A percentile compares a stretch with the other conserved stretches of the same genome.
These are phyloP conservation scores for Colletotrichum agaves DNA, from an alignment of 2,329 filamentous ascomycete genomes.

Conservation along the genomic window DNA sequence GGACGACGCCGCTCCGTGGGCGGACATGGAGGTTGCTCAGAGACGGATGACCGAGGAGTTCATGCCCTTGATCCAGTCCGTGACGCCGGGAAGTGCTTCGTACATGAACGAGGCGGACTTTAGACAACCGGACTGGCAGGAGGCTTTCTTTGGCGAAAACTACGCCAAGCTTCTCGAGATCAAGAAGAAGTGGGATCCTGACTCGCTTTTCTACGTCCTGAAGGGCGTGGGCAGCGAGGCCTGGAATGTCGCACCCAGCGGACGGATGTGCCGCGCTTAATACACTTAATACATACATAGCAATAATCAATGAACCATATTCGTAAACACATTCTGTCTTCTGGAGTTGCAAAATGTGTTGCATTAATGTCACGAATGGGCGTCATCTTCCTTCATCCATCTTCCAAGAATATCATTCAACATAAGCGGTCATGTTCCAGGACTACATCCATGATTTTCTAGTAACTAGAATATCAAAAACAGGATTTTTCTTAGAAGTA, in stretches of 20 bases:
- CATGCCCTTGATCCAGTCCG: slow-evolving; percentile 45
- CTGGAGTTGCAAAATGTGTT: no score
- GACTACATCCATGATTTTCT: no score
- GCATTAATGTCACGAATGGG: no score
- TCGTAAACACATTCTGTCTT: no score
- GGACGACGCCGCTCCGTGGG: slow-evolving; percentile 40
- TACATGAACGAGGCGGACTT: slow-evolving; percentile 66
- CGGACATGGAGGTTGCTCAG: slow-evolving; percentile 43
- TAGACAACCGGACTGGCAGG: slow-evolving; percentile 53
- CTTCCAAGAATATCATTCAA: no score
- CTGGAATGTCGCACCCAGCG: slow-evolving; percentile 54
- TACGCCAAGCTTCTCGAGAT: slow-evolving; percentile 55
- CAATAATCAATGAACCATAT: no score
- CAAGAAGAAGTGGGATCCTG: slow-evolving; percentile 63
- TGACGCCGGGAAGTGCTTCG: slow-evolving; percentile 54
- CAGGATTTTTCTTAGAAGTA: no score
- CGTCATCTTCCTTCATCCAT: no score
- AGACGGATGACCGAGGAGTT: slow-evolving; percentile 45
- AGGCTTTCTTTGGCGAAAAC: slow-evolving; percentile 59
- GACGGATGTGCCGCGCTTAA: slow-evolving; percentile 52
- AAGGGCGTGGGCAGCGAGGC: slow-evolving; percentile 62
- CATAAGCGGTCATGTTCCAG: no score
- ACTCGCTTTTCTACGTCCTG: slow-evolving; percentile 57
- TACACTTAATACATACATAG: no score
- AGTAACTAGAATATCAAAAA: no score